These are phyloP conservation scores for Catunica adiposa DNA, from an alignment of 2,329 filamentous ascomycete species.

Conservation along the genomic window DNA sequence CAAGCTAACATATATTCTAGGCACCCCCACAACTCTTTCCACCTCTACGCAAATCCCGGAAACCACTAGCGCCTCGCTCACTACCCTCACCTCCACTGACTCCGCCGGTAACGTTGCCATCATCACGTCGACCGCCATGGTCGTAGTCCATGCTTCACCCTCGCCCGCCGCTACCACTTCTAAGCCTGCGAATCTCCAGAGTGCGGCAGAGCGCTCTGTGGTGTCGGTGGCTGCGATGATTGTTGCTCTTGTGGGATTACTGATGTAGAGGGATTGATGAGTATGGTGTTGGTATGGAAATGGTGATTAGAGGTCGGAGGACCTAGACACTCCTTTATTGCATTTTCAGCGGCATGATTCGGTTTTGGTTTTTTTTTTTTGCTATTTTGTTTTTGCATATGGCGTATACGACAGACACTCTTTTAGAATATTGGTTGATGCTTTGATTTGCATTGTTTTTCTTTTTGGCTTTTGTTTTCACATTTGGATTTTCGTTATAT, in stretches of 20 bases:
- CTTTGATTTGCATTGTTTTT: not conserved
- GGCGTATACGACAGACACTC: not conserved
- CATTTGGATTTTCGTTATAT: not conserved
- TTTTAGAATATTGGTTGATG: not conserved
- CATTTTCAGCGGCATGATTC: not conserved
- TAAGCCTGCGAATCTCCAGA: slow-evolving; percentile 23
- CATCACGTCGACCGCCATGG: slow-evolving; percentile 34
- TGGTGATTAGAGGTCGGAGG: slow-evolving; percentile 8
- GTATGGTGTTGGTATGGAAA: not conserved
- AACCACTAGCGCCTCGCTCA: slow-evolving; percentile 21
- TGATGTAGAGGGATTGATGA: not conserved
- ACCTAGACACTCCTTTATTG: slow-evolving; percentile 9
- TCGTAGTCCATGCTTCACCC: slow-evolving; percentile 26
- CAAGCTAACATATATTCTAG: not conserved
- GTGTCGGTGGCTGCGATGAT: slow-evolving; percentile 5
- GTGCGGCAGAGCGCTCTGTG: slow-evolving; percentile 19
- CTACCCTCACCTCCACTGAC: slow-evolving; percentile 30
- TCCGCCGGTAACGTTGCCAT: slow-evolving; percentile 28
- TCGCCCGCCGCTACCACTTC: slow-evolving; percentile 16
- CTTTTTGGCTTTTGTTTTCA: not conserved
- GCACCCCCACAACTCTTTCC: not conserved
- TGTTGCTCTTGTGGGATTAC: slow-evolving; percentile 16
- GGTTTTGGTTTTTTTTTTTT: not conserved
- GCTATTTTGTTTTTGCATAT: not conserved
- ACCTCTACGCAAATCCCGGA: slow-evolving; percentile 18